phyloP scores from a whole-genome alignment of 2,329 filamentous ascomycete species.

The Atkinsonella hypoxylon region DNA sequence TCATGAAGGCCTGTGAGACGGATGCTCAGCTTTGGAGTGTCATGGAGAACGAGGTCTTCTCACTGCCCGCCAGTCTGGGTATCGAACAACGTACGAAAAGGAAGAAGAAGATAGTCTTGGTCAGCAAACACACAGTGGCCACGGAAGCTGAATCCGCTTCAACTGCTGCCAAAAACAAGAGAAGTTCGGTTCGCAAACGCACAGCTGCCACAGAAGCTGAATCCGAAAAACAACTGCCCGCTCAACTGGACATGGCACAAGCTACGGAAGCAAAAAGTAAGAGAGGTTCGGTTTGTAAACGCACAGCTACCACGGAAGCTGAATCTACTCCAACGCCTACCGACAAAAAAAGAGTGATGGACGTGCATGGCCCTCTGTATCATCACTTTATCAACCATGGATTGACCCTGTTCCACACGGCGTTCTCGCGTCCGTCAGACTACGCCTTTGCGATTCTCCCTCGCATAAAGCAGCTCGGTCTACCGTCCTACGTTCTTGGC shows the following conservation, averaged over 20 bases:
- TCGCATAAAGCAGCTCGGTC: constrained; percentile 53
- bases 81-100: constrained; percentile 19
- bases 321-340: constrained; percentile 3
- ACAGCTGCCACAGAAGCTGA: background rate
- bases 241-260: background rate
- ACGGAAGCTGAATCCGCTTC: constrained; percentile 1
- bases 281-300: background rate
- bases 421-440: constrained; percentile 46
- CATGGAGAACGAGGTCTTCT: constrained; percentile 56
- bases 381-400: constrained; percentile 47
- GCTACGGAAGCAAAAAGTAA: constrained; percentile 5
- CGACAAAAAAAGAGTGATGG: constrained; percentile 30
- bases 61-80: constrained; percentile 42
- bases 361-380: constrained; percentile 52
- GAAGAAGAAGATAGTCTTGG: constrained; percentile 7
- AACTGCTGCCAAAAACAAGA: constrained; percentile 13
- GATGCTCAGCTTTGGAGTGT: constrained; percentile 57
- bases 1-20: constrained; percentile 42
- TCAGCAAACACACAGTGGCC: background rate
- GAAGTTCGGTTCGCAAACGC: constrained; percentile 12
- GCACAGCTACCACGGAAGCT: background rate
- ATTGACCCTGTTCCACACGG: constrained; percentile 41
- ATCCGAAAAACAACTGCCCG: background rate
- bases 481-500: constrained; percentile 60
- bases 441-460: constrained; percentile 52